These are phyloP conservation scores for Tricholomella constricta DNA, from an alignment of 768 basidiomycete genomes.

Conservation along the genomic window DNA sequence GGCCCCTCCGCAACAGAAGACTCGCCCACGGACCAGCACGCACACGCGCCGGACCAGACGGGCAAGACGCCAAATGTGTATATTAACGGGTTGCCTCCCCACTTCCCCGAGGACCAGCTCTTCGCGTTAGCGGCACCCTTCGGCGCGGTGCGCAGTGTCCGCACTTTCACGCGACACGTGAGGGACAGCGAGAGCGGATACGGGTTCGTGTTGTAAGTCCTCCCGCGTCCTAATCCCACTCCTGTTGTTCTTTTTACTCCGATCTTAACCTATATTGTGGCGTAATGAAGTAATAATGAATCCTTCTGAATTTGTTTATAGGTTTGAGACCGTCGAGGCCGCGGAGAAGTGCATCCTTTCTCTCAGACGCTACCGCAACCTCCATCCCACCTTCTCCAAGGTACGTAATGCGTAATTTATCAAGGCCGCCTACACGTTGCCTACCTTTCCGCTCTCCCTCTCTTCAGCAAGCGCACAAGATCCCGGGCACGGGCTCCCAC, in stretches of 20 bases:
- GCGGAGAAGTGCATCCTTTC: conserved; percentile 76
- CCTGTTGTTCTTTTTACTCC: not conserved
- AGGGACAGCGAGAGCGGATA: conserved; percentile 74
- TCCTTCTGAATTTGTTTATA: conserved; percentile 26
- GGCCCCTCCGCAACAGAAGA: not conserved
- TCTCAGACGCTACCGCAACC: conserved; percentile 69
- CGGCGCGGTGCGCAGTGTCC: conserved; percentile 73
- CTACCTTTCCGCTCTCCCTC: not conserved
- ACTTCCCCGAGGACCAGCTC: conserved; percentile 80
- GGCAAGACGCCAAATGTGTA: conserved; percentile 78
- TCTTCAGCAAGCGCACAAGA: conserved; percentile 68
- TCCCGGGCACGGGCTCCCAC: conserved; percentile 58
- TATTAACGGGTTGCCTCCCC: conserved; percentile 84
- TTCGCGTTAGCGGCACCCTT: conserved; percentile 72
- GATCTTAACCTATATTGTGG: too few species aligned
- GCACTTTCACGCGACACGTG: conserved; percentile 83
- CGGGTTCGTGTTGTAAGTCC: conserved; percentile 73
- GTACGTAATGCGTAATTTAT: conserved; percentile 36
- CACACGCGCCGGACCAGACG: not conserved
- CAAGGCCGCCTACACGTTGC: conserved; percentile 2
- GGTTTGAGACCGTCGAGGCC: conserved; percentile 65
- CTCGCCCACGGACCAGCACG: too few species aligned
- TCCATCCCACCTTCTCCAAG: conserved; percentile 89
- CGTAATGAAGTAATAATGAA: not conserved
- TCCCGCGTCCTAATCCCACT: not conserved